Conservation (phyloP, 78 protist species). For the Pigoraptor vietnamica region DNA sequence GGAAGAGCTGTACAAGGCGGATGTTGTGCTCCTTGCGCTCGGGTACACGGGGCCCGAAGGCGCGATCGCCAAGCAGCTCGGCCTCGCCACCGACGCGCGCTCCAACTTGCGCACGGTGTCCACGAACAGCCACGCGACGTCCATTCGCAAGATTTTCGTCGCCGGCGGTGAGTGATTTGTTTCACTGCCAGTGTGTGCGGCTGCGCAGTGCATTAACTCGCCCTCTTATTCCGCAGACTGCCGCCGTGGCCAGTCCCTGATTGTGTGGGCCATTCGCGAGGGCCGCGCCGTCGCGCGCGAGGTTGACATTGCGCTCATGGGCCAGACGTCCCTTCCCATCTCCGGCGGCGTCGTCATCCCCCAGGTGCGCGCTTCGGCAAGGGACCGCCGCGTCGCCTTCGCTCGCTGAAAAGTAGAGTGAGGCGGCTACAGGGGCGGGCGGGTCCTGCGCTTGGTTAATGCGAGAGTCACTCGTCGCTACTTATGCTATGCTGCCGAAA, state of each 20-base stretch:
- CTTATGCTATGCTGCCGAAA: no score
- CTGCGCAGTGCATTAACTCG: not conserved
- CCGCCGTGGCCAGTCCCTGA: constrained; percentile 75
- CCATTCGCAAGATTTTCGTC: not conserved
- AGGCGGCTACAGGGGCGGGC: no score
- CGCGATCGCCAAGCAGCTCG: not conserved
- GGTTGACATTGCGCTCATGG: constrained; percentile 52
- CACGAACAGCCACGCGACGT: not conserved
- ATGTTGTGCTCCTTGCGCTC: constrained; percentile 72
- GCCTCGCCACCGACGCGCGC: not conserved
- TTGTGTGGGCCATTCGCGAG: constrained; percentile 89
- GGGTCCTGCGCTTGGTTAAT: no score
- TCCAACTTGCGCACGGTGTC: not conserved
- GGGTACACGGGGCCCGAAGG: constrained; percentile 74
- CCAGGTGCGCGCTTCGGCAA: not conserved
- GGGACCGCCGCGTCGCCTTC: not conserved
- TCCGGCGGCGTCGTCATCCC: constrained; percentile 43
- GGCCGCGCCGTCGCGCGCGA: constrained; percentile 68
- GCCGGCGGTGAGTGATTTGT: not conserved
- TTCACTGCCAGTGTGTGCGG: not conserved
- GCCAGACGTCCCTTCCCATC: constrained; percentile 37
- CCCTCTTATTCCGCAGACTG: constrained; percentile 77
- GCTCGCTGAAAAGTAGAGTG: not conserved
- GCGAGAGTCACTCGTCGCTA: no score
- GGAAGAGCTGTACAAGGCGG: constrained; percentile 27